A percentile compares a stretch with the other conserved stretches of the same genome.
These are phyloP conservation scores for Nyssa sinensis DNA, from an alignment of 148 eudicot genomes.

Conservation along the genomic window DNA sequence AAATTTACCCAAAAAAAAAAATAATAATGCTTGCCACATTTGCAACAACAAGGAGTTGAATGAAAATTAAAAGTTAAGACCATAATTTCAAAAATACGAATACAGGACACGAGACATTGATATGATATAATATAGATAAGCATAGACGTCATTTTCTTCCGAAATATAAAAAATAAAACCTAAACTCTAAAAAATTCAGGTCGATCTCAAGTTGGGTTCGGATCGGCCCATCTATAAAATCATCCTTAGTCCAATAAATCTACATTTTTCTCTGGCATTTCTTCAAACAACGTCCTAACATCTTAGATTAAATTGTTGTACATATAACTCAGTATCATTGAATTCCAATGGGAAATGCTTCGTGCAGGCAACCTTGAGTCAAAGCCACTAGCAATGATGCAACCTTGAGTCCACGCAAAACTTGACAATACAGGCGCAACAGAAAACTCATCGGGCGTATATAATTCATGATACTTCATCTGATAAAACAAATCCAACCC, in stretches of 20 bases:
- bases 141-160: too few relatives aligned
- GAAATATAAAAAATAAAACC: too few relatives aligned
- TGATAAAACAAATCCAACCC: conserved; percentile 27
- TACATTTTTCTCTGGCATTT: conserved; percentile 30
- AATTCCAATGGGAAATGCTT: conserved; percentile 23
- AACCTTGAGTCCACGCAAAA: conserved; percentile 20
- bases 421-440: conserved; percentile 22
- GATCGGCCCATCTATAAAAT: conserved; percentile 33
- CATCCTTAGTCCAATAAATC: conserved; percentile 34
- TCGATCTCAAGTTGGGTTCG: too few relatives aligned
- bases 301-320: conserved; percentile 27
- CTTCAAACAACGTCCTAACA: conserved; percentile 29
- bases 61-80: background rate
- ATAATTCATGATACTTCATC: conserved; percentile 30
- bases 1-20: too few relatives aligned
- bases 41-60: background rate
- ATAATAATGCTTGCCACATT: too few relatives aligned
- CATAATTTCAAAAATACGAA: too few relatives aligned
- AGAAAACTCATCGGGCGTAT: conserved; percentile 26
- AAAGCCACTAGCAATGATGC: conserved; percentile 25
- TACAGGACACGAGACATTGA: too few relatives aligned
- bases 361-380: conserved; percentile 9
- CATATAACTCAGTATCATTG: conserved; percentile 34
- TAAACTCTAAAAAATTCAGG: too few relatives aligned
- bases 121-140: too few relatives aligned